Evolutionary conservation across 2,329 filamentous ascomycete species (phyloP).

Genomic region (Aureobasidium sp.): DNA sequence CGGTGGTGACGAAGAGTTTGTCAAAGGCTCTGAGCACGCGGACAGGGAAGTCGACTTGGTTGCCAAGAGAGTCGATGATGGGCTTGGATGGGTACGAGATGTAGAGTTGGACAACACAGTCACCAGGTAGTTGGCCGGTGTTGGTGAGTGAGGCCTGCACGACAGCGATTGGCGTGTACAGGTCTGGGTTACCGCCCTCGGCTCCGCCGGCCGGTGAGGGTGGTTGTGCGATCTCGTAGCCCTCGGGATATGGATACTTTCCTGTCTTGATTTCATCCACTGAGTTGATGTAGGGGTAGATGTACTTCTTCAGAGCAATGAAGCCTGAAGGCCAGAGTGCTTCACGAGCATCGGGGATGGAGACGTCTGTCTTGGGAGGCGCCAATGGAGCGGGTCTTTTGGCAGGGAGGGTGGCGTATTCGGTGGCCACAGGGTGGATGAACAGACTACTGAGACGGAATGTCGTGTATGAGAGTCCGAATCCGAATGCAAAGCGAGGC

Average conservation of each 20-base stretch:
- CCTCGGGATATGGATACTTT: conserved; percentile 47
- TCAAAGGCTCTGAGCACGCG: conserved; percentile 40
- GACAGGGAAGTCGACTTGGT: conserved; percentile 39
- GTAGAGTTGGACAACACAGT: conserved; percentile 53
- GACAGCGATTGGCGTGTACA: conserved; percentile 51
- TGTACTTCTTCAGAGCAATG: conserved; percentile 58
- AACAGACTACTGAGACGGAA: conserved; percentile 56
- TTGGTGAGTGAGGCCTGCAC: conserved; percentile 53
- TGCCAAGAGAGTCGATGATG: conserved; percentile 23
- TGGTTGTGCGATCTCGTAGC: conserved; percentile 45
- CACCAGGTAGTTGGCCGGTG: conserved; percentile 49
- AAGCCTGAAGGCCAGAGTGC: conserved; percentile 57
- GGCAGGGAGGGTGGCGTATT: conserved; percentile 35
- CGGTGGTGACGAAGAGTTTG: conserved; percentile 31
- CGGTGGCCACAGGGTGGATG: conserved; percentile 31
- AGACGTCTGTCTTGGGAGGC: conserved; percentile 51
- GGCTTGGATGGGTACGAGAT: conserved; percentile 35
- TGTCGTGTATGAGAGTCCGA: conserved; percentile 72
- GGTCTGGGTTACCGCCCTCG: conserved; percentile 59
- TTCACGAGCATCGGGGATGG: conserved; percentile 48
- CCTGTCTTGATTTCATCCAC: conserved; percentile 42
- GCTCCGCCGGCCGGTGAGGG: conserved; percentile 62
- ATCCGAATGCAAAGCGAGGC: conserved; percentile 81
- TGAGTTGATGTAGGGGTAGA: conserved; percentile 63
- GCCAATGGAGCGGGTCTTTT: conserved; percentile 37